Conservation (phyloP, 371 early-diverging fungal genomes). For the Saksenaea oblongispora region DNA sequence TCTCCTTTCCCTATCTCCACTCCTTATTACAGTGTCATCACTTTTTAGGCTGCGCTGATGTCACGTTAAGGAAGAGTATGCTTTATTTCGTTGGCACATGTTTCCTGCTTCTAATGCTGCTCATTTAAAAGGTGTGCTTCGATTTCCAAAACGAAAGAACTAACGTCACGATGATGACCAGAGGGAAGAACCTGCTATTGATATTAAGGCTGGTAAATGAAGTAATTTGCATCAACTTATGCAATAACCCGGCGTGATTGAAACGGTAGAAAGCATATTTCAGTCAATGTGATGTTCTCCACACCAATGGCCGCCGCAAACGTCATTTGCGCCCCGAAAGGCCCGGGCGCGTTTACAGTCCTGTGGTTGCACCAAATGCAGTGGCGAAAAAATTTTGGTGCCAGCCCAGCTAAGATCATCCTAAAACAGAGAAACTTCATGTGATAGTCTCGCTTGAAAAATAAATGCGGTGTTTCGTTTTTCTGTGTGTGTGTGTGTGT, state of each 20-base stretch:
- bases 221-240: not conserved
- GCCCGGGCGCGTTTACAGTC: not conserved
- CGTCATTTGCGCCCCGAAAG: conserved; percentile 2
- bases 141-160: not conserved
- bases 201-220: not conserved
- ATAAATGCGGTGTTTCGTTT: not conserved
- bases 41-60: not conserved
- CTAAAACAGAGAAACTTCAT: conserved; percentile 2
- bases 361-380: not conserved
- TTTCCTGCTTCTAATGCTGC: not conserved
- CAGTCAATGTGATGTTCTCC: not conserved
- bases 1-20: not conserved
- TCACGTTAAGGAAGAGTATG: not conserved
- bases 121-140: not conserved
- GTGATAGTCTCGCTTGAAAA: not conserved
- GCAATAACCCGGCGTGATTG: not conserved
- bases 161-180: no score
- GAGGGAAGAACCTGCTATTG: no score
- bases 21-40: not conserved
- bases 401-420: not conserved
- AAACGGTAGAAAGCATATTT: not conserved
- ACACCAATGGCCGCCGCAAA: not conserved
- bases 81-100: not conserved
- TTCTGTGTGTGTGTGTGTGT: no score
- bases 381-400: conserved; percentile 2